These are phyloP conservation scores for Colletotrichum navitas DNA, from an alignment of 2,329 filamentous ascomycete species.

Conservation along the genomic window DNA sequence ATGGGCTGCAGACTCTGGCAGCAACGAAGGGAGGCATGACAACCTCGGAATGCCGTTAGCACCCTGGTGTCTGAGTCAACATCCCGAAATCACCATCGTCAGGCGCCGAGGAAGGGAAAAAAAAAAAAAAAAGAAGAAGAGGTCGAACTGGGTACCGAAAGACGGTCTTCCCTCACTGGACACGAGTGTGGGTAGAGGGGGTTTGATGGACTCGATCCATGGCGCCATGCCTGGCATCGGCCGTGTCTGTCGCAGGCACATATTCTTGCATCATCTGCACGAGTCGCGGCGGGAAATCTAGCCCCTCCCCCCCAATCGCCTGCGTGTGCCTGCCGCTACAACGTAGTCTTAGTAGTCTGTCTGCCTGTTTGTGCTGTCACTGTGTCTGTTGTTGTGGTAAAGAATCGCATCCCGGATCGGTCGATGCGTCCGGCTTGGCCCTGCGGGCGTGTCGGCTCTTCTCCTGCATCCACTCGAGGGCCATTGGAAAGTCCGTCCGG, in stretches of 20 bases:
- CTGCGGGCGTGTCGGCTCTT: conserved; percentile 20
- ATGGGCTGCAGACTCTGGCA: not conserved
- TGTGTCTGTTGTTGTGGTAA: not conserved
- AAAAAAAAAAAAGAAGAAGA: no score
- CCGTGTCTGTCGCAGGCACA: conserved; percentile 25
- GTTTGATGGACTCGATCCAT: conserved; percentile 13
- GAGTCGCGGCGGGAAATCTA: conserved; percentile 23
- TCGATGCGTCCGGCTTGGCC: not conserved
- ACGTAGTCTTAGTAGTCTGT: not conserved
- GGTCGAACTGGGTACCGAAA: not conserved
- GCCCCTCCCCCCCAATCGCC: not conserved
- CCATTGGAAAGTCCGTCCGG: conserved; percentile 1
- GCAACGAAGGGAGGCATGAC: not conserved
- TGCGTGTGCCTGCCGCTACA: not conserved
- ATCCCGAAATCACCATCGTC: not conserved
- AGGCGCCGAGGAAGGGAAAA: no score
- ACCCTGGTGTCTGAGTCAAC: conserved; percentile 20
- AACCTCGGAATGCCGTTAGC: conserved; percentile 22
- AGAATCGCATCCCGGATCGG: not conserved
- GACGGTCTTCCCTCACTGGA: not conserved
- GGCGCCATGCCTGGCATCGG: conserved; percentile 8
- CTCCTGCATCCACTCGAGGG: conserved; percentile 14
- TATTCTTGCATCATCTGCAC: conserved; percentile 32
- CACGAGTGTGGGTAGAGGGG: not conserved
- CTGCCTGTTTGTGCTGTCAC: not conserved